Conservation (phyloP, 495 filamentous ascomycete species). For the Clavariopsis aquatica region DNA sequence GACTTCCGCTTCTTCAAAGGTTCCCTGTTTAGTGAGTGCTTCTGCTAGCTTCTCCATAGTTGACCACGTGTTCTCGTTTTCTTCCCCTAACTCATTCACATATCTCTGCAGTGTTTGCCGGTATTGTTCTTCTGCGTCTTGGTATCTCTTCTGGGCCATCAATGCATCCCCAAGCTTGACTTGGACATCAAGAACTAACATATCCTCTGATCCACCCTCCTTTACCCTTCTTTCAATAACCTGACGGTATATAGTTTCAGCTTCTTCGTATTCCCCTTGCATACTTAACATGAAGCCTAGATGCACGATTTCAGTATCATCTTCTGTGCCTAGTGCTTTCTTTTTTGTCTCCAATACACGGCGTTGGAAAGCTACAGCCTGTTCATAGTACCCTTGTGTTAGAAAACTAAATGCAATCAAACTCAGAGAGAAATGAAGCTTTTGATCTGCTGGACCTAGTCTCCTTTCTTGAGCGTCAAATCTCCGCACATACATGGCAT, state of each 20-base stretch:
- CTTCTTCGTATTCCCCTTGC: constrained; percentile 1
- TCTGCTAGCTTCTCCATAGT: not conserved
- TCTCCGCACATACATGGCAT: not conserved
- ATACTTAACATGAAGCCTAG: not conserved
- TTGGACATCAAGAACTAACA: not conserved
- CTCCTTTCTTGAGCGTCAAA: not conserved
- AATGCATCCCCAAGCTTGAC: not conserved
- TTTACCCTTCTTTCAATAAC: constrained; percentile 1
- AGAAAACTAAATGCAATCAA: not conserved
- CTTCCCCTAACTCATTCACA: not conserved
- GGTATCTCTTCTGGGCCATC: not conserved
- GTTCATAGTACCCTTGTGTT: not conserved
- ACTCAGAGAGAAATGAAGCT: not conserved
- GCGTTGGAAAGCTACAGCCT: not conserved
- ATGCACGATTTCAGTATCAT: not conserved
- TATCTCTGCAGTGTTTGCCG: not conserved
- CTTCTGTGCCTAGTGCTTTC: not conserved
- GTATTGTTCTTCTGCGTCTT: constrained; percentile 8
- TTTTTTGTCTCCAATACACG: not conserved
- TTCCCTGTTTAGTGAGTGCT: not conserved
- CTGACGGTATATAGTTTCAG: not conserved
- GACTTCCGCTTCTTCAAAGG: not conserved
- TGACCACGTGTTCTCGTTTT: not conserved
- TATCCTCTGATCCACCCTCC: not conserved
- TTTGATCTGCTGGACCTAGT: constrained; percentile 2